Conservation (phyloP, 1,284 basidiomycete genomes). For the Rhodotorula sp. region DNA sequence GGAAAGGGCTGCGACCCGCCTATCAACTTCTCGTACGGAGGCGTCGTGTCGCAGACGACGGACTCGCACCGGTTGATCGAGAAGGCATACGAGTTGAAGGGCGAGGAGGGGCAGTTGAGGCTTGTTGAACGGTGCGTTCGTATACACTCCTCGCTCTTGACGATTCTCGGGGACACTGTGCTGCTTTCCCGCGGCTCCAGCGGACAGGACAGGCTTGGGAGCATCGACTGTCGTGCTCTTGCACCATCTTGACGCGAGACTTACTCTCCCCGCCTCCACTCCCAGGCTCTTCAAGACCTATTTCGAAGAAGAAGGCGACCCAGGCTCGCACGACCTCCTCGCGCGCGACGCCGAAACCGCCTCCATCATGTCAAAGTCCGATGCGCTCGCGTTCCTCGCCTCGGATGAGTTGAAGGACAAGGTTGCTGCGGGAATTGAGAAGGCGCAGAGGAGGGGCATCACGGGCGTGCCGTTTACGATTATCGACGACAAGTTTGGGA, state of each 20-base stretch:
- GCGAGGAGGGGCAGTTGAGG: constrained; percentile 61
- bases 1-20: constrained; percentile 57
- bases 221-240: neutral
- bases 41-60: constrained; percentile 63
- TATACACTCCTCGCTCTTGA: too few relatives aligned
- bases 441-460: constrained; percentile 68
- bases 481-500: constrained; percentile 61
- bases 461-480: constrained; percentile 72
- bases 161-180: neutral
- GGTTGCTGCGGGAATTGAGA: constrained; percentile 64
- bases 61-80: constrained; percentile 68
- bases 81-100: constrained; percentile 67
- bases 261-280: neutral
- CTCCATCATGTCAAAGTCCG: constrained; percentile 55
- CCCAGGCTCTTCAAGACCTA: constrained; percentile 62
- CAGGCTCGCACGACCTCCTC: constrained; percentile 53
- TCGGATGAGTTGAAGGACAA: constrained; percentile 66
- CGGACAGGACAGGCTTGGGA: too few relatives aligned
- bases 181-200: too few relatives aligned
- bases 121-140: constrained; percentile 52
- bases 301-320: constrained; percentile 63
- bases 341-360: constrained; percentile 61
- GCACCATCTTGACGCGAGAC: neutral
- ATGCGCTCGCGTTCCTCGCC: constrained; percentile 60
- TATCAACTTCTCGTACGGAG: constrained; percentile 61